Percentiles rank a stretch among this genome's conserved stretches.
Conservation (phyloP, 2,329 filamentous ascomycete genomes). For the Fusarium chuoi region DNA sequence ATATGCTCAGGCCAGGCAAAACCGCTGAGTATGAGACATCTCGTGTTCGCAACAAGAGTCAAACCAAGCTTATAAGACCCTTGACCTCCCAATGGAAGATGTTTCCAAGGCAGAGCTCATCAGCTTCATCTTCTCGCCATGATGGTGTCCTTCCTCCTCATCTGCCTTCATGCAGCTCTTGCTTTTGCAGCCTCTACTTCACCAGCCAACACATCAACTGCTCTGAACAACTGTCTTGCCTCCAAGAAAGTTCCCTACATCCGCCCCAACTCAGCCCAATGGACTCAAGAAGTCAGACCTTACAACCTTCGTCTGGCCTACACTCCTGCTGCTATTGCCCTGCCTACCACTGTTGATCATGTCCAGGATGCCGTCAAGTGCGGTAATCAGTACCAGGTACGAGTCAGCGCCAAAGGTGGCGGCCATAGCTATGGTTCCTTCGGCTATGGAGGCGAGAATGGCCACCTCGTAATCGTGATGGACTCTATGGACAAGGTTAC, state of each 20-base stretch:
- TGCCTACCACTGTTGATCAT: conserved; percentile 50
- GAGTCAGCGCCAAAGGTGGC: conserved; percentile 62
- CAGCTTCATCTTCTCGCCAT: not conserved
- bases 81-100: fast-evolving
- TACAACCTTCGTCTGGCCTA: conserved; percentile 50
- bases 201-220: not conserved
- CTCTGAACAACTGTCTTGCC: conserved; percentile 42
- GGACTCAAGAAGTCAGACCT: conserved; percentile 48
- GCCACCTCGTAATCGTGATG: conserved; percentile 54
- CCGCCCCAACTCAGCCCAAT: conserved; percentile 37
- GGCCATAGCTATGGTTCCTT: conserved; percentile 66
- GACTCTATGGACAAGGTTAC: conserved; percentile 52
- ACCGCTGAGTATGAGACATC: not conserved
- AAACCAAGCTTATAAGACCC: not conserved
- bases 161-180: not conserved
- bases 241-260: conserved; percentile 35
- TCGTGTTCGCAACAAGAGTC: not conserved
- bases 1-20: not conserved
- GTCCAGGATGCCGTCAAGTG: conserved; percentile 59
- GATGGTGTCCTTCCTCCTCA: conserved; percentile 9
- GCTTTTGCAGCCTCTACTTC: not conserved
- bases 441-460: conserved; percentile 55
- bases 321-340: conserved; percentile 46
- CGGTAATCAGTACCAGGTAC: conserved; percentile 53
- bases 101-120: not conserved